Base-by-base conservation (phyloP, 441 rosid species). In the Pelargonium myrrhifolium region DNA sequence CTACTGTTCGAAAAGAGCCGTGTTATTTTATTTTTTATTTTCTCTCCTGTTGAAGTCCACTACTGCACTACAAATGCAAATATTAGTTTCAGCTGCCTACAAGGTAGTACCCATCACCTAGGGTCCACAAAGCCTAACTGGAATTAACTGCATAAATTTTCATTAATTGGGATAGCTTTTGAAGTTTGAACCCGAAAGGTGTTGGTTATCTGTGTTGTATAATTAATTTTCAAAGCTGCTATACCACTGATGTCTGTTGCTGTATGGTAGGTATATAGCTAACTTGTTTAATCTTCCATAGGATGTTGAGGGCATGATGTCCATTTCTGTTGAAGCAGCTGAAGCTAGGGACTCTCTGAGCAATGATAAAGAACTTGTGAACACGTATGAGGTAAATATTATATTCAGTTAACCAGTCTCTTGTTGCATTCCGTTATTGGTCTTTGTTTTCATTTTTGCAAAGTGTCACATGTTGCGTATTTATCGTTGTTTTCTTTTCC, bases 271-370 rank as follows among this genome's bases (percentile, higher is more conserved):
- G 65, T 26, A 11, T 71, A 7, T 70, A 28, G 20, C 20, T 51
- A 43, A 71, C 66, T 73, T 72, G 60, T 69, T 73, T 72, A 47
- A 55, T 66, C 66, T 45, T 49, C 67, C 75, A 62, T 80, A 92
- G 98, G 99, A 92, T 85, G 89, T 90, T 68, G 97, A 92, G 80
- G 98, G 99, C 74, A 95, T 95, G 99, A 89, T 95, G 98, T 95
- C 99, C 24, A 95, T 95, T 73, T 95, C 99, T 55, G 91, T 85
- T 69, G 99, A 95, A 86, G 98, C 98, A 76, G 78, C 97, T 66
- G 97, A 83, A 72, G 99, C 98, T 59, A 83, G 84, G 11, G 87
- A 86, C 67, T 92, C 98, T 28, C 82, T 95, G 79, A 90, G 89
- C 79, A 96, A 95, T 77, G 98, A 92, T 83, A 89, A 84, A 76